Evolutionary conservation across 441 rosid genomes (phyloP), one percentile per base, ranked within the genome.

Genomic region (Lepidium campestre): DNA sequence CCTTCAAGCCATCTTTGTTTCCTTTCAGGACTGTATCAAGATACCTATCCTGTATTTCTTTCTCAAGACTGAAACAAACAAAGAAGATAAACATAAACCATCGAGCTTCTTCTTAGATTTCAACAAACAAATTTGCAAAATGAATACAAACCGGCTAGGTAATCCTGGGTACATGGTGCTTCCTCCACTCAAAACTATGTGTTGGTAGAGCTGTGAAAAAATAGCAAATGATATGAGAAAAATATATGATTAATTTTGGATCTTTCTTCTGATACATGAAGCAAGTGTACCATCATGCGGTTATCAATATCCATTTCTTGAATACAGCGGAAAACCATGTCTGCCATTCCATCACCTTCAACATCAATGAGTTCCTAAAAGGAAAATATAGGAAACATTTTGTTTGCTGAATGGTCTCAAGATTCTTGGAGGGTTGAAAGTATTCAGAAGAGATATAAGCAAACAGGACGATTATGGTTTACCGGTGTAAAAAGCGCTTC

Each of bases 341-440:
- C 97, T 73, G 99, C 99, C 96, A 93, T 89, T 53, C 99, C 99
- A 85, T 93, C 99, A 64, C 97, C 99, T 83, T 93, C 99, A 73
- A 91, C 93, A 77, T 93, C 99, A 61, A 91, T 87, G 71, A 91
- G 96, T 69, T 91, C 99, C 99, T 93, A 76, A 45, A 69, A 74
- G 15, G 37, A 39, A 14, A 32, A 3, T 47, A 42, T 6, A 52
- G 6, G 46, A 15, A 11, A 11, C 9, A 12, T 22, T 61, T 15
- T 6, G n/a, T 46, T 49, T 14, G 34, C 42, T 29, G 18, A 67
- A 50, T 8, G 61, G 57, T 57, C 29, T 34, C 52, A 0, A 9
- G 41, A 39, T 57, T 60, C 57, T 62, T 61, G 31, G 39, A 53
- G 20, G 10, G 14, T 11, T 64, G 20, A n/a, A 34, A 29, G 4